Percentiles rank a stretch among this genome's conserved stretches.
Conservation (phyloP, 2,329 filamentous ascomycete species). For the Mollisia scopiformis region DNA sequence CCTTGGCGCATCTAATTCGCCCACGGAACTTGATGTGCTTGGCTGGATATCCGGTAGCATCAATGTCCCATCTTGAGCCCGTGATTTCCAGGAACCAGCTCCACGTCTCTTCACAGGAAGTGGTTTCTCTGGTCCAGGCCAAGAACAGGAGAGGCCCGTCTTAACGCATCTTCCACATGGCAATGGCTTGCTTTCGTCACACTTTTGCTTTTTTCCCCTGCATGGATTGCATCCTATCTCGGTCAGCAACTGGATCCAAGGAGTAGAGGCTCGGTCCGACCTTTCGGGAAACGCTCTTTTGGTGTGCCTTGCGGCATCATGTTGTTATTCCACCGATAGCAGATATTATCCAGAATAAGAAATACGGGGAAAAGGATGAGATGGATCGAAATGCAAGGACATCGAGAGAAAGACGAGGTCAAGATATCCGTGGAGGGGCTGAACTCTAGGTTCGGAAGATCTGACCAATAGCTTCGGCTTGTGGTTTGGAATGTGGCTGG, state of each 20-base stretch:
- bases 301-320: not conserved
- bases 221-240: constrained; percentile 4
- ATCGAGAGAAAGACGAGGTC: not conserved
- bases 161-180: not conserved
- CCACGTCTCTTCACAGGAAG: not conserved
- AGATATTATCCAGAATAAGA: not conserved
- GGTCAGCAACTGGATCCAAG: not conserved
- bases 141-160: not conserved
- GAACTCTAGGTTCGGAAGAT: not conserved
- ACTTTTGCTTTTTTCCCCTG: not conserved
- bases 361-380: not conserved
- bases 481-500: too few relatives aligned
- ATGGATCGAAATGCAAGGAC: not conserved
- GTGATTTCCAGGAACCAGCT: not conserved
- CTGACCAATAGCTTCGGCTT: too few relatives aligned
- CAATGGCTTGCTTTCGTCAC: constrained; percentile 1
- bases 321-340: not conserved
- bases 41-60: not conserved
- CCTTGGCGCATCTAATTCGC: not conserved
- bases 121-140: not conserved
- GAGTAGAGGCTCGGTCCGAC: not conserved
- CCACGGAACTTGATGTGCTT: not conserved
- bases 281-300: not conserved
- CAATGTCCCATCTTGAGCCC: not conserved
- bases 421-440: not conserved